A percentile compares a stretch with the other conserved stretches of the same genome.
phyloP scores from a whole-genome alignment of 441 rosid genomes.

The Euphorbia corollata region DNA sequence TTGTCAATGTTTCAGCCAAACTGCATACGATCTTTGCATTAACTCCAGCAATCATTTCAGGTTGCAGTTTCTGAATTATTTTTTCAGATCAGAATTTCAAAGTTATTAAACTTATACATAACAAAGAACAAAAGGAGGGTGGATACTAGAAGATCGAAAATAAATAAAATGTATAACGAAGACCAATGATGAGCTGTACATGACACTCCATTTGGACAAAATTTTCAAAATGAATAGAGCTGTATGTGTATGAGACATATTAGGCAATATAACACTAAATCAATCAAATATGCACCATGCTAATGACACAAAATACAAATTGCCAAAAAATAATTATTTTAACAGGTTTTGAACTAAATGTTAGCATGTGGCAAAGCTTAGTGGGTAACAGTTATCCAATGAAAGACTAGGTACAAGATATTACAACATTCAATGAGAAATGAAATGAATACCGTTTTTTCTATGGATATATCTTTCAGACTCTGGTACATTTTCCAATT shows the following conservation, averaged over 20 bases:
- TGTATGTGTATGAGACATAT: slow-evolving; percentile 13
- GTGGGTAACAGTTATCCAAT: neutral
- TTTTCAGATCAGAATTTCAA: slow-evolving; percentile 24
- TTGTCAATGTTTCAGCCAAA: slow-evolving; percentile 50
- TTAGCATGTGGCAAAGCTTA: neutral
- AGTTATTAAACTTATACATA: slow-evolving; percentile 18
- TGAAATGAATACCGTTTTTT: slow-evolving; percentile 41
- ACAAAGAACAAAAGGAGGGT: neutral
- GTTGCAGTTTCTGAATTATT: slow-evolving; percentile 46
- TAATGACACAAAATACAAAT: neutral
- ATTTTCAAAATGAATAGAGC: slow-evolving; percentile 4
- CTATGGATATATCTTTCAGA: slow-evolving; percentile 35
- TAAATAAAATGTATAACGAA: neutral
- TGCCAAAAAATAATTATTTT: neutral
- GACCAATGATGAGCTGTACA: neutral
- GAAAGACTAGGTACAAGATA: slow-evolving; percentile 1
- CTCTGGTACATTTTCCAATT: slow-evolving; percentile 61
- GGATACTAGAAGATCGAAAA: neutral
- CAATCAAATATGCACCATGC: neutral
- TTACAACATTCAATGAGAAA: neutral
- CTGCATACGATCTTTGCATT: slow-evolving; percentile 57
- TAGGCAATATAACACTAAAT: neutral
- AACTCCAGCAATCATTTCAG: slow-evolving; percentile 38
- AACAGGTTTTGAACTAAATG: neutral
- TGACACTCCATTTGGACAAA: neutral